Evolutionary conservation across 768 basidiomycete species (phyloP).

Genomic region (Leccinum arenicola): DNA sequence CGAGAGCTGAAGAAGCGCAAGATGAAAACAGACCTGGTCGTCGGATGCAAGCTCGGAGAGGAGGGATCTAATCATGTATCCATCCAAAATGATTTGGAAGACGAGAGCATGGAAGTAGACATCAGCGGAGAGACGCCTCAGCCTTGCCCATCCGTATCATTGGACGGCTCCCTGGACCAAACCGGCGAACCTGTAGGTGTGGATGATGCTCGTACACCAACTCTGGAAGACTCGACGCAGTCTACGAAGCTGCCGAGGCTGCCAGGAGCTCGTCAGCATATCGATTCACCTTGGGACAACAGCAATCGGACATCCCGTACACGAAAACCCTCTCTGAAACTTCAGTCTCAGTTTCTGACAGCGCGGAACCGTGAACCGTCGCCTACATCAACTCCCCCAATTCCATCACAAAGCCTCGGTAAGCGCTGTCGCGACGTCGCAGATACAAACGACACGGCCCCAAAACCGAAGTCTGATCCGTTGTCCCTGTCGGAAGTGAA

Average conservation of each 20-base stretch:
- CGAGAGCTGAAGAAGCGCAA: conserved; percentile 55
- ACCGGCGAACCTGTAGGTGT: conserved; percentile 11
- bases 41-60: conserved; percentile 30
- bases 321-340: conserved; percentile 33
- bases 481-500: conserved; percentile 15
- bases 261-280: conserved; percentile 2
- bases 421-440: conserved; percentile 27
- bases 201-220: conserved; percentile 8
- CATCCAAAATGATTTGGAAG: conserved; percentile 53
- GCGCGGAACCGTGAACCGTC: conserved; percentile 7
- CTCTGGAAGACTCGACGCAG: conserved; percentile 2
- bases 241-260: conserved; percentile 4
- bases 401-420: conserved; percentile 20
- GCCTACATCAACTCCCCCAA: conserved; percentile 8
- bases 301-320: conserved; percentile 19
- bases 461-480: conserved; percentile 17
- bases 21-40: conserved; percentile 34
- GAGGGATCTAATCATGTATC: conserved; percentile 43
- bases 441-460: conserved; percentile 15
- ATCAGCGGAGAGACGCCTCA: conserved; percentile 38
- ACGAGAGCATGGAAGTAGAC: conserved; percentile 62
- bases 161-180: conserved; percentile 10
- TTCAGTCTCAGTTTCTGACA: conserved; percentile 21
- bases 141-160: conserved; percentile 22
- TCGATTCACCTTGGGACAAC: conserved; percentile 8